Evolutionary conservation across 2,329 filamentous ascomycete genomes (phyloP), one percentile per base, ranked within the genome.

Genomic region (Pseudopithomyces chartarum): DNA sequence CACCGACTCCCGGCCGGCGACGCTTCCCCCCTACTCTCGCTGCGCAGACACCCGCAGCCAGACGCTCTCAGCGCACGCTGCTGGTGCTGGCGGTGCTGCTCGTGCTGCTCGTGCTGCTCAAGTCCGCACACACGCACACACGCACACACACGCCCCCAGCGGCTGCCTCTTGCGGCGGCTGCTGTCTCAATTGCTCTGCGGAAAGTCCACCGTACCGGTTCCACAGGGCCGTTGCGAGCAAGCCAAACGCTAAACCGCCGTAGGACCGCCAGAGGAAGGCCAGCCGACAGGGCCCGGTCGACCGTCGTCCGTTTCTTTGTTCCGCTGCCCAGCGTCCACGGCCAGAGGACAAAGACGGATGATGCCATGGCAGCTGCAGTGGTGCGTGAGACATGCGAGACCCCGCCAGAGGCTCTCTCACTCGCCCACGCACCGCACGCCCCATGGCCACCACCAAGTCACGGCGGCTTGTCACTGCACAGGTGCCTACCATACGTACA

Each of bases 341-440:
- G 29, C 19, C 20, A 22, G 47, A 40, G 34, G 11, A 50, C 47
- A 50, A 50, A 50, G 47, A 52, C 22, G 32, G 36, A 42, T 23
- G 40, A 46, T 54, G 51, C 44, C 45, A 51, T 54, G 22, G 17
- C n/a, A 19, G 13, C 17, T 33, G 52, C 50, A 39, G 32, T 40
- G 40, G 33, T 36, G 33, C 45, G 34, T 42, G 46, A 43, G 38
- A 42, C 23, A 26, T 12, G 38, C 11, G n/a, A 23, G 26, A 8
- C 26, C 26, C 26, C 26, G 26, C 26, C 26, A 29, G 26, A 23
- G 4, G 29, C 11, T 22, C 44, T n/a, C 29, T 20, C 29, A 2
- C 19, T 22, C 38, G 36, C 32, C 32, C 6, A 13, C 39, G 12
- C 26, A 39, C 50, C 54, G 26, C 36, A 50, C 34, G 43, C 34